Evolutionary conservation across 768 basidiomycete genomes (phyloP).

Genomic region (Naganishia vaughanmartiniae): DNA sequence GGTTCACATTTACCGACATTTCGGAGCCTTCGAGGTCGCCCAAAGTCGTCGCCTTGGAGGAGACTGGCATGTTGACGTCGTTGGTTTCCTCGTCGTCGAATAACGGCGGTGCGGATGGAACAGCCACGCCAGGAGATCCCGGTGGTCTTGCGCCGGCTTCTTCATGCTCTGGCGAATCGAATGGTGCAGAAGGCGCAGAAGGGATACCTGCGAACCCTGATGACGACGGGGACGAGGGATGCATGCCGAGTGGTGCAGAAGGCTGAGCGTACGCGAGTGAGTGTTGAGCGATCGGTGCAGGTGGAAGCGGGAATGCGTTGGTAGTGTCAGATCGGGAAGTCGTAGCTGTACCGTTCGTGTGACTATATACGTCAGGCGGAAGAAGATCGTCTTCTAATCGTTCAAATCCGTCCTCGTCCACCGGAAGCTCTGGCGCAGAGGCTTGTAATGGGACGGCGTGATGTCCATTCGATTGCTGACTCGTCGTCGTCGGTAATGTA

Average conservation of each 20-base stretch:
- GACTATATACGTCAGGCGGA: constrained; percentile 26
- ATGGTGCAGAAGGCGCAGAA: constrained; percentile 37
- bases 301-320: constrained; percentile 25
- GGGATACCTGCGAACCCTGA: constrained; percentile 21
- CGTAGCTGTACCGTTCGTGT: constrained; percentile 5
- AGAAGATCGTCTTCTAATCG: constrained; percentile 31
- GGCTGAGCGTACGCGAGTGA: constrained; percentile 22
- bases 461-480: neutral
- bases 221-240: constrained; percentile 18
- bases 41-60: neutral
- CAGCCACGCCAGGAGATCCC: neutral
- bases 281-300: constrained; percentile 28
- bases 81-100: constrained; percentile 4
- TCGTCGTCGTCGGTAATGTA: neutral
- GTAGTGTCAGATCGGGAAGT: constrained; percentile 11
- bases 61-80: neutral
- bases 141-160: neutral
- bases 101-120: constrained; percentile 22
- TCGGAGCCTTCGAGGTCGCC: neutral
- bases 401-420: constrained; percentile 50
- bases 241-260: constrained; percentile 22
- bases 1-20: neutral
- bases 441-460: constrained; percentile 19
- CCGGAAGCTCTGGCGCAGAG: constrained; percentile 44
- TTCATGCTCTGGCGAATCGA: neutral